phyloP scores from a whole-genome alignment of 2,329 filamentous ascomycete genomes.

The Pyricularia pennisetigena region DNA sequence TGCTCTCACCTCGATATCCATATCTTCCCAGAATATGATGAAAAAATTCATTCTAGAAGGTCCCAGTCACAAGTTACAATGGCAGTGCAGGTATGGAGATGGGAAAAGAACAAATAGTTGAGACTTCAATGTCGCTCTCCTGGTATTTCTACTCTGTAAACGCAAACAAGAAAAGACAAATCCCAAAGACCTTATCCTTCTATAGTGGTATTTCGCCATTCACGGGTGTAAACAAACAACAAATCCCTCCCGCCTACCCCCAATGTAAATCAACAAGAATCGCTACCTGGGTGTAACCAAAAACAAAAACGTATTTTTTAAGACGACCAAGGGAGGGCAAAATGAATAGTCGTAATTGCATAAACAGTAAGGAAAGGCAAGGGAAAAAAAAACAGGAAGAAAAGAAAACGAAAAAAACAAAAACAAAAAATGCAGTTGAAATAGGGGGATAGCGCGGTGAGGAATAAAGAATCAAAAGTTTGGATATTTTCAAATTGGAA shows the following conservation, averaged over 20 bases:
- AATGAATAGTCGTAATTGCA: neutral
- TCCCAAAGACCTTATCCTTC: neutral
- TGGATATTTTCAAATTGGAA: neutral
- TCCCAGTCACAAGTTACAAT: neutral
- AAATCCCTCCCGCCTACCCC: neutral
- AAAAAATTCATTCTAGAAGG: neutral
- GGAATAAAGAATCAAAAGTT: neutral
- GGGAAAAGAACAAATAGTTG: neutral
- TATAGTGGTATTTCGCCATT: neutral
- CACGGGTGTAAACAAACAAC: neutral
- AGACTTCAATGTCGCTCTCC: neutral
- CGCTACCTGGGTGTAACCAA: neutral
- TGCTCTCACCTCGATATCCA: no score
- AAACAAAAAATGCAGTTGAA: neutral
- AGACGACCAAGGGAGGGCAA: neutral
- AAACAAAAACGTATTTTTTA: neutral
- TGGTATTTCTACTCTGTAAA: neutral
- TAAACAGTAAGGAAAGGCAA: neutral
- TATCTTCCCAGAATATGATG: no score
- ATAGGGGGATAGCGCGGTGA: neutral
- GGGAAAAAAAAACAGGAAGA: no score
- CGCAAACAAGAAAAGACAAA: neutral
- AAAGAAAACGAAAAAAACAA: no score
- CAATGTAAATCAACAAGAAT: neutral
- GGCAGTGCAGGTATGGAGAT: neutral